Evolutionary conservation across 345 rosid genomes (phyloP), one percentile per base, ranked within the genome.

Genomic region (Nephelium lappaceum): DNA sequence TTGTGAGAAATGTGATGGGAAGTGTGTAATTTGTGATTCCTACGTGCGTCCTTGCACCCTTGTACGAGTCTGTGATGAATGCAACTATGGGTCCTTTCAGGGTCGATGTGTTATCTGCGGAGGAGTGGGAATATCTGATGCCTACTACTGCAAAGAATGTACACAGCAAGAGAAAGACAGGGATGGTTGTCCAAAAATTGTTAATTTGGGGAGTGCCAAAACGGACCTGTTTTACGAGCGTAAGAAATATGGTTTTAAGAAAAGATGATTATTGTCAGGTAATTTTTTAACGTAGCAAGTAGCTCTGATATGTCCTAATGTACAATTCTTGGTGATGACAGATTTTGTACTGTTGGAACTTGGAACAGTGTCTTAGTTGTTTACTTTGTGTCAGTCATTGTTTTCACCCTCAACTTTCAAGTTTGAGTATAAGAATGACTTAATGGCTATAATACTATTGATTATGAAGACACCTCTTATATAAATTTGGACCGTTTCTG

Each of bases 111-210:
- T 86, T 43, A 83, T 86, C 58, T 83, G 88, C 41, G 85, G 88
- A 65, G 88, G 88, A 51, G 86, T 86, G 76, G 88, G 88, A 5
- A 86, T 86, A 67, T 86, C 88, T 18, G 88, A 86, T 81, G 88
- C 88, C 41, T 86, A 83, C 85, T 86, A 83, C n/a, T 86, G 88
- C 83, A 86, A 83, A 79, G 88, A 86, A 76, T 86, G 88, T 73
- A 83, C 88, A 0, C 88, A 81, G 70, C 88, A 83, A 79, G 88
- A 86, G 82, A 86, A 86, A 67, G 88, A 86, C 75, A 79, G 88
- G 74, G 85, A 86, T 77, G 88, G 88, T 38, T 86, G 88, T 66
- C 88, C 88, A 1, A 86, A 86, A 75, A 86, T 83, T 74, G 86
- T 85, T 27, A 83, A 81, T 73, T 72, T 85, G 82, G 80, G 82